These are phyloP conservation scores for Schoenoplectus triqueter DNA, from an alignment of 202 grass and related monocot genomes.

Conservation along the genomic window DNA sequence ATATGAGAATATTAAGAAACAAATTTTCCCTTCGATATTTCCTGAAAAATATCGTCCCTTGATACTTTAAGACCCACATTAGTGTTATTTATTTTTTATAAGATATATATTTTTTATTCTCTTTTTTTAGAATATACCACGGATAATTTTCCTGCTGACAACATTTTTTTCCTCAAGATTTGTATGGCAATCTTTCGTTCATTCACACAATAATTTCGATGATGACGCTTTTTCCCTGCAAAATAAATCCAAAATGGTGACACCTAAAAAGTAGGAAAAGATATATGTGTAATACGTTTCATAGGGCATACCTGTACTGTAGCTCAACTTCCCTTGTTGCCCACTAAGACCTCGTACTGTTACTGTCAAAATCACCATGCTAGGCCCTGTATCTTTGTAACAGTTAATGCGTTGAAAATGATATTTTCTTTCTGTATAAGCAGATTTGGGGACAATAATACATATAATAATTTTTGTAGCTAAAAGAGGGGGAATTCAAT, in stretches of 20 bases:
- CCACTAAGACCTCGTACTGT: constrained; percentile 20
- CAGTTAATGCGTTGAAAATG: not conserved
- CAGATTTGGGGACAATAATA: not conserved
- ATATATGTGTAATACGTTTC: not conserved
- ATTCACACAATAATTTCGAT: too few species aligned
- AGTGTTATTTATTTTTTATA: too few species aligned
- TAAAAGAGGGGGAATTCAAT: not conserved
- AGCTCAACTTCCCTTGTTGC: constrained; percentile 10
- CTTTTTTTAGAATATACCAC: too few species aligned
- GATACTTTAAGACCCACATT: too few species aligned
- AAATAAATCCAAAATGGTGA: not conserved
- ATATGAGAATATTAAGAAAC: too few species aligned
- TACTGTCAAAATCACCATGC: constrained; percentile 9
- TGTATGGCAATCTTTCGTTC: too few species aligned
- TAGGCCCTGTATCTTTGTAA: not conserved
- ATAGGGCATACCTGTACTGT: not conserved
- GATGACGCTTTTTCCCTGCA: too few species aligned
- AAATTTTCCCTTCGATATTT: too few species aligned
- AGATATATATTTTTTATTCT: too few species aligned
- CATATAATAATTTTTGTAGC: not conserved
- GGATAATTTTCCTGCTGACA: too few species aligned
- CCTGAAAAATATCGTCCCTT: too few species aligned
- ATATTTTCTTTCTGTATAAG: not conserved
- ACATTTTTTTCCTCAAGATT: too few species aligned
- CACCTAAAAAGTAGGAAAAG: constrained; percentile 13